Conservation (phyloP, 768 basidiomycete genomes). For the Kwoniella sp. region DNA sequence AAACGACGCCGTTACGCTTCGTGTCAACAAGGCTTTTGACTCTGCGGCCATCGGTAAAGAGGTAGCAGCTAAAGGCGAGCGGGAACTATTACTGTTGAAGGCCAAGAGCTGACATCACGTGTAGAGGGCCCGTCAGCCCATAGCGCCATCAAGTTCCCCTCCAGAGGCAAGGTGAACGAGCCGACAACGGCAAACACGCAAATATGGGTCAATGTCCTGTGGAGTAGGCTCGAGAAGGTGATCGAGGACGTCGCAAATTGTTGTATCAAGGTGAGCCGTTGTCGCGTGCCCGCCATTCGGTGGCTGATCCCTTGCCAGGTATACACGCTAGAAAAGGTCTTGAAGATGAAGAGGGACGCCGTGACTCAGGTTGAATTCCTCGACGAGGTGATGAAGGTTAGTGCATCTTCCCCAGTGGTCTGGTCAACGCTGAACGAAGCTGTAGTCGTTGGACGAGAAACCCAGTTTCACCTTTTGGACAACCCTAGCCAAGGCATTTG, state of each 20-base stretch:
- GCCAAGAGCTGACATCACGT: neutral
- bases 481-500: conserved; percentile 70
- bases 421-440: neutral
- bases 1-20: conserved; percentile 73
- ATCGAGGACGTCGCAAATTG: conserved; percentile 84
- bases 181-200: conserved; percentile 83
- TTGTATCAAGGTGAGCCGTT: conserved; percentile 69
- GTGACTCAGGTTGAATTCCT: conserved; percentile 72
- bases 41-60: conserved; percentile 80
- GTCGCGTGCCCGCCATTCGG: neutral
- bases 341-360: conserved; percentile 80
- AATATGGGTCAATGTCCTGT: conserved; percentile 76
- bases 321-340: conserved; percentile 89
- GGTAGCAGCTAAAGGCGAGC: conserved; percentile 69
- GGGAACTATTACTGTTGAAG: neutral
- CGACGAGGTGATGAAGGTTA: conserved; percentile 88
- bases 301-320: conserved; percentile 56
- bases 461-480: conserved; percentile 91
- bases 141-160: conserved; percentile 28
- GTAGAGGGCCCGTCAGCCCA: conserved; percentile 8
- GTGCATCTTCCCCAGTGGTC: conserved; percentile 5
- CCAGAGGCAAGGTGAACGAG: conserved; percentile 57
- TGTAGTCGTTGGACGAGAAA: conserved; percentile 76
- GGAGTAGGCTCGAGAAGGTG: conserved; percentile 73
- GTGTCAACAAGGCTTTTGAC: conserved; percentile 81